Evolutionary conservation across 2,329 filamentous ascomycete genomes (phyloP), one percentile per base, ranked within the genome.

Genomic region (Colletotrichum higginsianum): DNA sequence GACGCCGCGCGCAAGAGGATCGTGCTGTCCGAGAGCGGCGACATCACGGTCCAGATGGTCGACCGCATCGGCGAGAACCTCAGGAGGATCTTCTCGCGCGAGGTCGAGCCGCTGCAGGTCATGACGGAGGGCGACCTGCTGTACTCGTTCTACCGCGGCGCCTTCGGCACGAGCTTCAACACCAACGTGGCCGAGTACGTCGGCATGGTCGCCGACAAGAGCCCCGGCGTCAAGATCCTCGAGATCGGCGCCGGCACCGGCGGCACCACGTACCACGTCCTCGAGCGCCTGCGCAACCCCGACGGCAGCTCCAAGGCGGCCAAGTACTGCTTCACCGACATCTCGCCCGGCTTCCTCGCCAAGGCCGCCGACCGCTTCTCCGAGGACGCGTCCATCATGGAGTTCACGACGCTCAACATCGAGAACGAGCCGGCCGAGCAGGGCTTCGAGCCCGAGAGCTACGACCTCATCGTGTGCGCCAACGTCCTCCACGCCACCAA

Each of bases 311-410:
- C 67, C 18, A 70, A 66, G 62, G 67, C 67, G 8, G 53, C 67
- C 15, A 71, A 69, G 7, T 87, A 86, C 66, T 82, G 80, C 7
- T 87, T 80, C 75, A 87, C 86, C 0, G 85, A 87, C 63, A 82
- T 86, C 21, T 82, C 82, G 0, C 70, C 81, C 2, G 80, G 79
- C 8, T 84, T 84, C 76, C 85, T 87, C 58, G 78, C 81, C n/a
- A 75, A 77, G 5, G 82, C 80, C 0, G 74, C 78, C 63, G 75
- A 78, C n/a, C 75, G 73, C 21, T 82, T 81, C 63, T 73, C 74
- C 2, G 57, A 67, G 3, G 76, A 78, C 5, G 67, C 57, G 11
- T 71, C 74, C 30, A 69, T 73, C 42, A 74, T 78, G 60, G 64
- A 75, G 12, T 78, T 74, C 42, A 66, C 66, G 62, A 75, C 21